Conservation (phyloP, 768 basidiomycete species). For the Coprinopsis strossmayeri region DNA sequence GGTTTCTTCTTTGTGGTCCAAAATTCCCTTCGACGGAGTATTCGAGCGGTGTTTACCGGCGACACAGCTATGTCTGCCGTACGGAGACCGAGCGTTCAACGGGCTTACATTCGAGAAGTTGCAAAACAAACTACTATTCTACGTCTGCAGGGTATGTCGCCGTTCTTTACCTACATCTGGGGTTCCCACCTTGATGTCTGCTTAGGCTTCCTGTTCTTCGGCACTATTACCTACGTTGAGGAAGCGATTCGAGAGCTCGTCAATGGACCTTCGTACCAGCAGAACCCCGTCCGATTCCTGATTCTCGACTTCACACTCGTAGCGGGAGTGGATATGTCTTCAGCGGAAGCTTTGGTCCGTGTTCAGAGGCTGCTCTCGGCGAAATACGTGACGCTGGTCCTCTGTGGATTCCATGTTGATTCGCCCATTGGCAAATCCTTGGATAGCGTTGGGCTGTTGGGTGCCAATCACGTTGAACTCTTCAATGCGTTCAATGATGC, state of each 20-base stretch:
- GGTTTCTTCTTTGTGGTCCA: slow-evolving; percentile 97
- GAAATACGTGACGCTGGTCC: slow-evolving; percentile 76
- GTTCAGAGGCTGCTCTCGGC: slow-evolving; percentile 75
- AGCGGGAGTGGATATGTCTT: slow-evolving; percentile 87
- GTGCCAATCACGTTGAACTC: slow-evolving; percentile 70
- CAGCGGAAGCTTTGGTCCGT: slow-evolving; percentile 92
- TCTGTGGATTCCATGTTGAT: slow-evolving; percentile 73
- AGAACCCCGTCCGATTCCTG: slow-evolving; percentile 81
- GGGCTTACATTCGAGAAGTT: slow-evolving; percentile 87
- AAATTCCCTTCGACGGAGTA: slow-evolving; percentile 79
- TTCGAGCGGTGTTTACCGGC: slow-evolving; percentile 79
- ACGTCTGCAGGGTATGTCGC: slow-evolving; percentile 64
- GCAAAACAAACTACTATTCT: slow-evolving; percentile 88
- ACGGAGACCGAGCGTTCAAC: slow-evolving; percentile 79
- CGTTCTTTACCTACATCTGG: not conserved
- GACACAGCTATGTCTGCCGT: slow-evolving; percentile 87
- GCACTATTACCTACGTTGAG: slow-evolving; percentile 89
- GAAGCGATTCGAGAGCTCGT: slow-evolving; percentile 75
- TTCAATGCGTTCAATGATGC: slow-evolving; percentile 84
- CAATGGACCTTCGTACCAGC: slow-evolving; percentile 61
- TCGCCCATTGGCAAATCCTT: slow-evolving; percentile 68
- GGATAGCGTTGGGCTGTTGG: slow-evolving; percentile 71
- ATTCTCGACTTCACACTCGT: slow-evolving; percentile 84
- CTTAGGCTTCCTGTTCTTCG: slow-evolving; percentile 84
- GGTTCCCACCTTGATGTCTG: not conserved